These are phyloP conservation scores for Colletotrichum noveboracense DNA, from an alignment of 2,329 filamentous ascomycete genomes.

Conservation along the genomic window DNA sequence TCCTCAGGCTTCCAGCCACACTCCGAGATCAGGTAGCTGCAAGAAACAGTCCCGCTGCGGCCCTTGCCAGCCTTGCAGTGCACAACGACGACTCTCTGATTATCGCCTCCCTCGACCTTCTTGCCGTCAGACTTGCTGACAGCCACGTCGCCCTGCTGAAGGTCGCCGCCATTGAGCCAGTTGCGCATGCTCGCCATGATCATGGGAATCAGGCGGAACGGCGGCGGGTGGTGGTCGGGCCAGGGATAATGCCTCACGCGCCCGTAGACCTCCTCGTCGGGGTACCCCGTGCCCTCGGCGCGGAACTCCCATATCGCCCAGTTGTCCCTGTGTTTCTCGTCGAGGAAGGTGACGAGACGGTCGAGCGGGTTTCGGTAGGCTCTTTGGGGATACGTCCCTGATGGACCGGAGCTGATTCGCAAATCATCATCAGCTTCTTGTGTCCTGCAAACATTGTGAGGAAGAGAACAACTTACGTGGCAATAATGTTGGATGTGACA, in stretches of 20 bases:
- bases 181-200: conserved; percentile 93
- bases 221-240: conserved; percentile 96
- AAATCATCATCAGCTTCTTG: background rate
- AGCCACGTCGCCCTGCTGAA: conserved; percentile 25
- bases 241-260: conserved; percentile 92
- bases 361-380: conserved; percentile 95
- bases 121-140: conserved; percentile 18
- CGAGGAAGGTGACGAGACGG: conserved; percentile 84
- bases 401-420: conserved; percentile 81
- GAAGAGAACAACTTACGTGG: conserved; percentile 49
- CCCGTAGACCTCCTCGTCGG: conserved; percentile 85
- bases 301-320: conserved; percentile 99
- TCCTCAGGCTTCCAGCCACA: conserved; percentile 66
- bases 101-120: conserved; percentile 28
- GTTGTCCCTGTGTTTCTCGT: conserved; percentile 78
- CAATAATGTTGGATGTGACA: conserved; percentile 81
- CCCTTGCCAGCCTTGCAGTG: conserved; percentile 99
- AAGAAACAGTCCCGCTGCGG: conserved; percentile 85
- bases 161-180: conserved; percentile 70
- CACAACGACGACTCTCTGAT: conserved; percentile 78
- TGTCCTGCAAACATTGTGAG: conserved; percentile 32
- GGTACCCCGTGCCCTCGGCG: conserved; percentile 94
- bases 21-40: conserved; percentile 89
- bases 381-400: conserved; percentile 85
- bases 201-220: conserved; percentile 85